Evolutionary conservation across 2,329 filamentous ascomycete species (phyloP).

Genomic region (Dryadomyces sulphureus): DNA sequence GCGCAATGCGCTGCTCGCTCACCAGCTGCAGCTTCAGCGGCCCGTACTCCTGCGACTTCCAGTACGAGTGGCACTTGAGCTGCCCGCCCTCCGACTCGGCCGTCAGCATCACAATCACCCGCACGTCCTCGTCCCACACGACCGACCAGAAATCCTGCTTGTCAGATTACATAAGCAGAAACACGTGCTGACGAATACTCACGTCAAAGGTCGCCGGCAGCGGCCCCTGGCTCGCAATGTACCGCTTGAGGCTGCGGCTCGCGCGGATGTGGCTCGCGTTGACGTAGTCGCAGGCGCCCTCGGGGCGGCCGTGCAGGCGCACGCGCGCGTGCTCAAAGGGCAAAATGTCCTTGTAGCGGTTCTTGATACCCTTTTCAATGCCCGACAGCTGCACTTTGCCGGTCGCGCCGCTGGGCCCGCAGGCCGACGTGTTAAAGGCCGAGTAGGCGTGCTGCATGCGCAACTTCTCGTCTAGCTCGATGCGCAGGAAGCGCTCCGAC

Average conservation of each 20-base stretch:
- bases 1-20: conserved; percentile 67
- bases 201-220: conserved; percentile 84
- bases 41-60: conserved; percentile 68
- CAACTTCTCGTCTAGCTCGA: conserved; percentile 74
- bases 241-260: conserved; percentile 71
- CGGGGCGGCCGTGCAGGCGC: conserved; percentile 51
- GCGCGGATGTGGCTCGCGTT: conserved; percentile 83
- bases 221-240: conserved; percentile 91
- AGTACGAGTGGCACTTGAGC: conserved; percentile 90
- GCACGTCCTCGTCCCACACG: conserved; percentile 90
- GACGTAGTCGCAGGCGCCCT: conserved; percentile 76
- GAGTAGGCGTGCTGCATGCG: conserved; percentile 76
- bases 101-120: conserved; percentile 92
- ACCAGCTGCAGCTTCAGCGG: conserved; percentile 59
- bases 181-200: neutral
- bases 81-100: conserved; percentile 88
- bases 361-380: conserved; percentile 88
- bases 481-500: conserved; percentile 66
- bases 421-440: conserved; percentile 27
- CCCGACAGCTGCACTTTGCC: conserved; percentile 61
- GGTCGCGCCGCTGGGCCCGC: conserved; percentile 13
- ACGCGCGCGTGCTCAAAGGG: conserved; percentile 92
- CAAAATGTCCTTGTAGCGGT: conserved; percentile 94
- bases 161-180: neutral
- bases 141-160: conserved; percentile 90